Percentiles rank a stretch among this genome's conserved stretches.
Evolutionary conservation across 495 filamentous ascomycete species (phyloP).

Genomic region (Penicillium verhagenii): DNA sequence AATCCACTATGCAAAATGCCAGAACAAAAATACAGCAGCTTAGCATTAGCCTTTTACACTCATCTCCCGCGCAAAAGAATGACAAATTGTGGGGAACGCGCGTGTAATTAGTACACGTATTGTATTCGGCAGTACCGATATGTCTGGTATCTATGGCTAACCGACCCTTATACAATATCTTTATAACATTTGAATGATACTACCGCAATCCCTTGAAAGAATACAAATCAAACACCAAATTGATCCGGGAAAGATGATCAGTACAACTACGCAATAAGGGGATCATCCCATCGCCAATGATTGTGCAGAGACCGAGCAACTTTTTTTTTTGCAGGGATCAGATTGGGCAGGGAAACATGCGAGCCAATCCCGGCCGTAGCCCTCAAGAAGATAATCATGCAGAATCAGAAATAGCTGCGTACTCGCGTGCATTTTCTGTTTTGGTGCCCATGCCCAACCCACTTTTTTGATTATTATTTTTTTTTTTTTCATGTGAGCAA

Average conservation of each 20-base stretch:
- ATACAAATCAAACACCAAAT: background rate
- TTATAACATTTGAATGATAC: too few relatives aligned
- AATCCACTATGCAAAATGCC: slow-evolving; percentile 8
- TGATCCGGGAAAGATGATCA: background rate
- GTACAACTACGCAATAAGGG: background rate
- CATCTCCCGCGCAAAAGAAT: slow-evolving; percentile 5
- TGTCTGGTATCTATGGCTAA: too few relatives aligned
- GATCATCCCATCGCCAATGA: background rate
- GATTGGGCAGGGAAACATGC: slow-evolving; percentile 6
- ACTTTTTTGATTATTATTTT: background rate
- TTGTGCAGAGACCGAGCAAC: background rate
- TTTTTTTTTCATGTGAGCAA: slow-evolving; percentile 4
- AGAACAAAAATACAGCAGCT: background rate
- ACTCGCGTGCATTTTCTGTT: slow-evolving; percentile 20
- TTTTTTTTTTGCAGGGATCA: background rate
- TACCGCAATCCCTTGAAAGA: background rate
- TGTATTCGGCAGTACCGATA: slow-evolving; percentile 1
- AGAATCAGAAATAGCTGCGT: slow-evolving; percentile 5
- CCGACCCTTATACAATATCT: too few relatives aligned
- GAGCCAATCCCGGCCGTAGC: slow-evolving; percentile 6
- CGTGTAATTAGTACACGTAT: background rate
- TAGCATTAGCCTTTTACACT: slow-evolving; percentile 6
- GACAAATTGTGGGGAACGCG: slow-evolving; percentile 19
- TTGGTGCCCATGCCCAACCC: slow-evolving; percentile 2
- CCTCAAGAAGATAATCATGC: slow-evolving; percentile 9